These are phyloP conservation scores for Colletotrichum karsti DNA, from an alignment of 2,329 filamentous ascomycete genomes.

Conservation along the genomic window DNA sequence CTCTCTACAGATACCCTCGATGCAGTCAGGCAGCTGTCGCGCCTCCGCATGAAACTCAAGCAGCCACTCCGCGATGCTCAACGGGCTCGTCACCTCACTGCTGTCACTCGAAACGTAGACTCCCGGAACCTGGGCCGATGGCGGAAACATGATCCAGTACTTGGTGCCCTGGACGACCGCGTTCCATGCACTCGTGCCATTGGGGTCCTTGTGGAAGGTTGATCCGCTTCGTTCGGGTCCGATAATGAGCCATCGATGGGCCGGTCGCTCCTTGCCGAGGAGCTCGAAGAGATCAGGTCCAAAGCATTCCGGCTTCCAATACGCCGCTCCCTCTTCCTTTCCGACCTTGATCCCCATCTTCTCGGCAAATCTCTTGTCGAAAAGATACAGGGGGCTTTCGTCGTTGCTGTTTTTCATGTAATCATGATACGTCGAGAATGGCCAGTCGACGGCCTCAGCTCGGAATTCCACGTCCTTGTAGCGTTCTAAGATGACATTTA, in stretches of 20 bases:
- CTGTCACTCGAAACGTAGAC: conserved; percentile 90
- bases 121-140: conserved; percentile 80
- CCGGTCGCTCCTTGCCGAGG: conserved; percentile 80
- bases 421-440: conserved; percentile 78
- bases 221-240: conserved; percentile 88
- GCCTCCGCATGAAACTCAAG: conserved; percentile 89
- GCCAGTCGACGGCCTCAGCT: conserved; percentile 95
- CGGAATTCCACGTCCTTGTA: conserved; percentile 78
- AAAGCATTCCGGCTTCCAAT: conserved; percentile 86
- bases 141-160: conserved; percentile 99
- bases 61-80: conserved; percentile 97
- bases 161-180: conserved; percentile 89
- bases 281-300: conserved; percentile 86
- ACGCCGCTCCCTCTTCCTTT: conserved; percentile 60
- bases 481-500: conserved; percentile 69
- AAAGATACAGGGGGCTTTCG: conserved; percentile 92
- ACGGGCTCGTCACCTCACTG: conserved; percentile 90
- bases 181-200: conserved; percentile 87
- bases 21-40: conserved; percentile 76
- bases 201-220: conserved; percentile 90
- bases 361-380: conserved; percentile 85
- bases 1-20: conserved; percentile 83
- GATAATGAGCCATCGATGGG: conserved; percentile 92
- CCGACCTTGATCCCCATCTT: conserved; percentile 82
- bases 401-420: conserved; percentile 86